Conservation (phyloP, 1,139 yeast genomes). For the Suhomyces kunorum region DNA sequence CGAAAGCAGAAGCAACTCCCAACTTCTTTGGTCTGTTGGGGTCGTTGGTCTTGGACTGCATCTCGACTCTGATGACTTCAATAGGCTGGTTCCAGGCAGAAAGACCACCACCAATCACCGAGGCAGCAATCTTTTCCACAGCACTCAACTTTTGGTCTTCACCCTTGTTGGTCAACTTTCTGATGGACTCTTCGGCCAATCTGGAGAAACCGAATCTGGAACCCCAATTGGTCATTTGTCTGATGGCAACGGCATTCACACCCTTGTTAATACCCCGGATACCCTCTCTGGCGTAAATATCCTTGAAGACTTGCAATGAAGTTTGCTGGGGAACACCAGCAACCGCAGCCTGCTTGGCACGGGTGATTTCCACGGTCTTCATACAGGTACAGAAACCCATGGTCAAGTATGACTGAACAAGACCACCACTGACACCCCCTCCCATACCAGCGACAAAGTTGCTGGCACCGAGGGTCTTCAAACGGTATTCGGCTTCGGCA, state of each 20-base stretch:
- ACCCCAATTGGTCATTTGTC: constrained; percentile 99
- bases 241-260: constrained; percentile 97
- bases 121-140: constrained; percentile 79
- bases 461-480: constrained; percentile 62
- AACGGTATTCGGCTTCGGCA: constrained; percentile 84
- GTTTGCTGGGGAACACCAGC: constrained; percentile 70
- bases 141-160: constrained; percentile 67
- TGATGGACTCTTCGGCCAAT: constrained; percentile 84
- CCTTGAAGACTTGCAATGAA: constrained; percentile 82
- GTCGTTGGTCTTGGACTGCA: constrained; percentile 91
- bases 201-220: constrained; percentile 92
- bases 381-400: constrained; percentile 98
- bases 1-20: constrained; percentile 75
- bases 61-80: constrained; percentile 95
- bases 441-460: constrained; percentile 85
- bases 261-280: constrained; percentile 94
- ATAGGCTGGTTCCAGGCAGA: constrained; percentile 99
- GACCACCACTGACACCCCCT: constrained; percentile 95
- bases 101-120: constrained; percentile 93
- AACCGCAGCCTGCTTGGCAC: constrained; percentile 71
- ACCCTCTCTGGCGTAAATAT: constrained; percentile 82
- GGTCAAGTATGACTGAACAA: constrained; percentile 92
- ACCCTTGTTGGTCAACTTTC: constrained; percentile 60
- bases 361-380: constrained; percentile 96
- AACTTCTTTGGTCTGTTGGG: constrained; percentile 95